A percentile compares a stretch with the other conserved stretches of the same genome.
Evolutionary conservation across 352 stramenopile species (phyloP).

Genomic region (Globisporangium nagaii): DNA sequence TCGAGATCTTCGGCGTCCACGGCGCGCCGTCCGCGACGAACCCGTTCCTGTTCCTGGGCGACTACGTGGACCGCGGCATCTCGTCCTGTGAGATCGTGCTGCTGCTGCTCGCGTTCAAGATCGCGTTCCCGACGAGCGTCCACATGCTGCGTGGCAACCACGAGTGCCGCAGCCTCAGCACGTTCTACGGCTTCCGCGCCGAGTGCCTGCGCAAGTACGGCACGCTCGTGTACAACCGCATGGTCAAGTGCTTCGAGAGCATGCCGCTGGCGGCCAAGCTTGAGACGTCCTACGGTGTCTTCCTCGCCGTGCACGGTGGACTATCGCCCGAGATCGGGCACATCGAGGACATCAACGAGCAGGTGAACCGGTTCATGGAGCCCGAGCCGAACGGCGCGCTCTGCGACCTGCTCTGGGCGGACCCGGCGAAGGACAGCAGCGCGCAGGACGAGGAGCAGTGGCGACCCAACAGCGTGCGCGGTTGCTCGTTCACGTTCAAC

Average conservation of each 20-base stretch:
- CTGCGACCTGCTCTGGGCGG: constrained; percentile 99
- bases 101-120: constrained; percentile 96
- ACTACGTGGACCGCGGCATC: constrained; percentile 89
- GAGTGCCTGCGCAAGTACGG: constrained; percentile 92
- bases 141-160: constrained; percentile 99
- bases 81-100: constrained; percentile 98
- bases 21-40: constrained; percentile 52
- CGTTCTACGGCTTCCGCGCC: constrained; percentile 99
- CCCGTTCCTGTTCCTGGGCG: constrained; percentile 98
- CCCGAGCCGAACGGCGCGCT: constrained; percentile 87
- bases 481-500: constrained; percentile 82
- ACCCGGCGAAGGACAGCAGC: constrained; percentile 90
- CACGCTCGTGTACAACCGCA: constrained; percentile 69
- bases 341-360: constrained; percentile 72
- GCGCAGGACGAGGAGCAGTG: constrained; percentile 38
- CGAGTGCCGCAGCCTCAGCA: constrained; percentile 98
- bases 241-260: constrained; percentile 81
- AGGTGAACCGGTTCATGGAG: constrained; percentile 75
- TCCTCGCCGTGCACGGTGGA: constrained; percentile 69
- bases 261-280: constrained; percentile 68
- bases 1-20: constrained; percentile 71
- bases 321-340: constrained; percentile 63
- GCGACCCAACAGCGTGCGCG: constrained; percentile 57
- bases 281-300: constrained; percentile 50
- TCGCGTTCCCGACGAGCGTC: constrained; percentile 98